Evolutionary conservation across 192 early-diverging fungal species (phyloP).

Genomic region (Mortierella alpina): DNA sequence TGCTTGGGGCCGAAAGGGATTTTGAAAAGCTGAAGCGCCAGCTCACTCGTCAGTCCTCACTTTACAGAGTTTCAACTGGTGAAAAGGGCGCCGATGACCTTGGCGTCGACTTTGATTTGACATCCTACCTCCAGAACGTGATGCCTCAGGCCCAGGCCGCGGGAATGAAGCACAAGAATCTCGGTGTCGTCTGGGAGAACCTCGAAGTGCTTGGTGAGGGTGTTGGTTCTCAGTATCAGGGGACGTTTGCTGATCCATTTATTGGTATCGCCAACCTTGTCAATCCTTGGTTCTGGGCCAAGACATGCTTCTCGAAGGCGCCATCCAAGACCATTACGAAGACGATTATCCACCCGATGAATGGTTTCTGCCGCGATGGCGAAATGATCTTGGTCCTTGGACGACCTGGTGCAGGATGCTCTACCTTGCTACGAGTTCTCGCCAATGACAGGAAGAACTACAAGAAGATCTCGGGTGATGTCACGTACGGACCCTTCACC

Average conservation of each 20-base stretch:
- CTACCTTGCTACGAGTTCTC: slow-evolving; percentile 71
- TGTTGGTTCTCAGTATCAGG: slow-evolving; percentile 31
- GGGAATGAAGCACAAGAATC: slow-evolving; percentile 57
- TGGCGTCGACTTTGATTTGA: slow-evolving; percentile 57
- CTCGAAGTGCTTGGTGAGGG: slow-evolving; percentile 53
- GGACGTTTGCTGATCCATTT: slow-evolving; percentile 45
- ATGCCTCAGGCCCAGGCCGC: slow-evolving; percentile 45
- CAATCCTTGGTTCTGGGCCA: slow-evolving; percentile 52
- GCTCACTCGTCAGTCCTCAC: slow-evolving; percentile 28
- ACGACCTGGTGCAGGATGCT: slow-evolving; percentile 77
- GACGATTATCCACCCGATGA: slow-evolving; percentile 68
- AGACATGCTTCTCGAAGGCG: slow-evolving; percentile 22
- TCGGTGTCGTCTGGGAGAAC: slow-evolving; percentile 60
- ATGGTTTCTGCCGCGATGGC: slow-evolving; percentile 77
- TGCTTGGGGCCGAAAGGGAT: slow-evolving; percentile 24
- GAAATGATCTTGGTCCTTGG: slow-evolving; percentile 80
- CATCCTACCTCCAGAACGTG: slow-evolving; percentile 52
- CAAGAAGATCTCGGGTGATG: slow-evolving; percentile 61
- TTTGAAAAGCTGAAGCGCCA: slow-evolving; percentile 38
- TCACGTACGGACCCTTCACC: slow-evolving; percentile 77
- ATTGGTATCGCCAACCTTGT: slow-evolving; percentile 46
- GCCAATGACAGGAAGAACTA: slow-evolving; percentile 68
- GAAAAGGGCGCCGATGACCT: slow-evolving; percentile 26
- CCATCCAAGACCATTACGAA: slow-evolving; percentile 25
- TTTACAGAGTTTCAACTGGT: slow-evolving; percentile 18